A percentile compares a stretch with the other conserved stretches of the same genome.
Conservation (phyloP, 2,329 filamentous ascomycete genomes). For the Fusarium sp. region DNA sequence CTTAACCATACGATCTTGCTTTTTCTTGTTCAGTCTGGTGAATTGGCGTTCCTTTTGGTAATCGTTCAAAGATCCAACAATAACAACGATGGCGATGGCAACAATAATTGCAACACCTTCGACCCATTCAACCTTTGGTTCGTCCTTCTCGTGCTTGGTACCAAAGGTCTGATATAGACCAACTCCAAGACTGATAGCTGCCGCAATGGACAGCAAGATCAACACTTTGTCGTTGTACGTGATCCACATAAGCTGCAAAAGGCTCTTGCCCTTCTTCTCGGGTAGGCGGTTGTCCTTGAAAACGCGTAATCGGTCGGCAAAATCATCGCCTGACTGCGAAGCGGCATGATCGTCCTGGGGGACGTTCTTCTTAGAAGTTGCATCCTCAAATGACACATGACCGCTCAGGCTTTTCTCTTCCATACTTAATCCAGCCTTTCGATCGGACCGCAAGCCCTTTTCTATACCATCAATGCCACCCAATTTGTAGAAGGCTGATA, state of each 20-base stretch:
- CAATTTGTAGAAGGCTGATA: slow-evolving; percentile 82
- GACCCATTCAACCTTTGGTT: slow-evolving; percentile 77
- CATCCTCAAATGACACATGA: slow-evolving; percentile 77
- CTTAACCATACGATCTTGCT: slow-evolving; percentile 79
- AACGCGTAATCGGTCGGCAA: slow-evolving; percentile 74
- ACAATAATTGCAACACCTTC: slow-evolving; percentile 85
- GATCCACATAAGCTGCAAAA: slow-evolving; percentile 81
- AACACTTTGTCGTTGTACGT: slow-evolving; percentile 87
- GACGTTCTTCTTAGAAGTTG: slow-evolving; percentile 54
- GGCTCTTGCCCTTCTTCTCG: slow-evolving; percentile 77
- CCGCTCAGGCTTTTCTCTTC: slow-evolving; percentile 78
- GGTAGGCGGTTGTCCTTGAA: slow-evolving; percentile 79
- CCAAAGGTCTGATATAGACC: slow-evolving; percentile 82
- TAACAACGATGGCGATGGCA: slow-evolving; percentile 80
- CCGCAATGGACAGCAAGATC: slow-evolving; percentile 76
- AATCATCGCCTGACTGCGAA: slow-evolving; percentile 47
- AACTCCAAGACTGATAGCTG: slow-evolving; percentile 77
- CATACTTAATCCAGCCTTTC: slow-evolving; percentile 76
- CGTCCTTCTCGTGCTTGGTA: slow-evolving; percentile 59
- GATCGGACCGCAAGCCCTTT: slow-evolving; percentile 78
- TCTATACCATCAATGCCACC: slow-evolving; percentile 83
- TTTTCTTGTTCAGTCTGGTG: slow-evolving; percentile 81
- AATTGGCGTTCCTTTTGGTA: slow-evolving; percentile 85
- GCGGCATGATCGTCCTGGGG: slow-evolving; percentile 41
- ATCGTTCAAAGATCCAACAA: slow-evolving; percentile 81